phyloP scores from a whole-genome alignment of 345 rosid species.

The Eucalyptus cloeziana region DNA sequence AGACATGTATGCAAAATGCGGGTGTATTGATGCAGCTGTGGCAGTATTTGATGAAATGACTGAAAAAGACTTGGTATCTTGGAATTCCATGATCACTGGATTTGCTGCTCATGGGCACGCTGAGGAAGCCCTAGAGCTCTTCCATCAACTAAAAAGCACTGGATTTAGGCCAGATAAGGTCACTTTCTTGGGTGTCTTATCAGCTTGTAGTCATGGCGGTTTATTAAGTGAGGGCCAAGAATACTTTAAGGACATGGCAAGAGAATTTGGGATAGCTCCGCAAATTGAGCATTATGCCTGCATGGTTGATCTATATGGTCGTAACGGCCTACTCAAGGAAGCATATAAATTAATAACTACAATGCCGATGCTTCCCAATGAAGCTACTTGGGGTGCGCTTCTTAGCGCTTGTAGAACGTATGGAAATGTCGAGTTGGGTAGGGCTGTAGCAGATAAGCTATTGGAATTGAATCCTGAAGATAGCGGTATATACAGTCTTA shows the following conservation, averaged over 20 bases:
- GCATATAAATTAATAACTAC: constrained; percentile 8
- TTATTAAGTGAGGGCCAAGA: constrained; percentile 13
- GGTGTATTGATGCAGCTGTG: constrained; percentile 11
- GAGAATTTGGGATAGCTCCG: constrained; percentile 8
- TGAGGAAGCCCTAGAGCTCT: constrained; percentile 14
- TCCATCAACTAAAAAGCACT: constrained; percentile 4
- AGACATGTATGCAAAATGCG: constrained; percentile 38
- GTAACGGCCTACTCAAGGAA: constrained; percentile 15
- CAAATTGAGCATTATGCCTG: constrained; percentile 31
- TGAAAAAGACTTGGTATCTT: constrained; percentile 14
- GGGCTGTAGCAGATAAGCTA: constrained; percentile 7
- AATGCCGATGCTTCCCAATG: constrained; percentile 23
- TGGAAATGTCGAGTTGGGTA: constrained; percentile 18
- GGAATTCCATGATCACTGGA: constrained; percentile 31
- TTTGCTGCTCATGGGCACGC: constrained; percentile 23
- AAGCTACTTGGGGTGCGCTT: constrained; percentile 32
- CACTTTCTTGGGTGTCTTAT: constrained; percentile 21
- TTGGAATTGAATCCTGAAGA: constrained; percentile 23
- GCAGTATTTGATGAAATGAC: constrained; percentile 7
- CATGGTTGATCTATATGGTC: constrained; percentile 23
- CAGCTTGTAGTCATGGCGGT: constrained; percentile 32
- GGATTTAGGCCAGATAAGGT: constrained; percentile 19
- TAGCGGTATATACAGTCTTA: constrained; percentile 16
- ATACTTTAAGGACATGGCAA: constrained; percentile 7
- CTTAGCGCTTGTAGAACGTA: constrained; percentile 19